Evolutionary conservation across 2,329 filamentous ascomycete species (phyloP).

Genomic region (Aspergillus chevalieri): DNA sequence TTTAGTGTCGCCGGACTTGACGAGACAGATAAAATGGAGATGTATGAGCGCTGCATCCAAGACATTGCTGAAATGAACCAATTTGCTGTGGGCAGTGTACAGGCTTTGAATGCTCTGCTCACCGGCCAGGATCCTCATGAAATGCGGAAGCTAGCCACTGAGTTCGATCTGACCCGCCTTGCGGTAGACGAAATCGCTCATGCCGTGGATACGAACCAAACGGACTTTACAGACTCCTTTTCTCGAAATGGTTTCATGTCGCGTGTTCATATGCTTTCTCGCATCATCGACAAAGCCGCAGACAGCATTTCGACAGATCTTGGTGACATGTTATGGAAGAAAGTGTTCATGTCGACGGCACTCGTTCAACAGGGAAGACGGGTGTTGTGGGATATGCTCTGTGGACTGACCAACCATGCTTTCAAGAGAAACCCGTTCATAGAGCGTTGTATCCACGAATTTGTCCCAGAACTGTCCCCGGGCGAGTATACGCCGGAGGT

Average conservation of each 20-base stretch:
- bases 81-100: slow-evolving; percentile 67
- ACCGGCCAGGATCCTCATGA: slow-evolving; percentile 43
- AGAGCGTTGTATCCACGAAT: slow-evolving; percentile 39
- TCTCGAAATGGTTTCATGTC: slow-evolving; percentile 44
- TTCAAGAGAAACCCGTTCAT: slow-evolving; percentile 34
- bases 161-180: slow-evolving; percentile 58
- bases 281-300: slow-evolving; percentile 57
- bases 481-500: slow-evolving; percentile 34
- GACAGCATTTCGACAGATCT: slow-evolving; percentile 57
- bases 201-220: slow-evolving; percentile 41
- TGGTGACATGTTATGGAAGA: slow-evolving; percentile 62
- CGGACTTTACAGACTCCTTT: slow-evolving; percentile 34
- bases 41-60: slow-evolving; percentile 61
- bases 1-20: slow-evolving; percentile 55
- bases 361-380: slow-evolving; percentile 57
- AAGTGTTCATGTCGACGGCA: slow-evolving; percentile 61
- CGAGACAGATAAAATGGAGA: slow-evolving; percentile 51
- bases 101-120: slow-evolving; percentile 50
- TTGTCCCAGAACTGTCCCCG: slow-evolving; percentile 35
- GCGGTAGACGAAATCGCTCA: slow-evolving; percentile 61
- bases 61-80: slow-evolving; percentile 60
- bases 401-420: slow-evolving; percentile 23
- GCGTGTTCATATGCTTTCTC: slow-evolving; percentile 53
- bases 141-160: slow-evolving; percentile 51
- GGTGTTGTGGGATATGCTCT: slow-evolving; percentile 65